Base-by-base conservation (phyloP, 148 eudicot genomes). In the Pharnaceum exiguum region DNA sequence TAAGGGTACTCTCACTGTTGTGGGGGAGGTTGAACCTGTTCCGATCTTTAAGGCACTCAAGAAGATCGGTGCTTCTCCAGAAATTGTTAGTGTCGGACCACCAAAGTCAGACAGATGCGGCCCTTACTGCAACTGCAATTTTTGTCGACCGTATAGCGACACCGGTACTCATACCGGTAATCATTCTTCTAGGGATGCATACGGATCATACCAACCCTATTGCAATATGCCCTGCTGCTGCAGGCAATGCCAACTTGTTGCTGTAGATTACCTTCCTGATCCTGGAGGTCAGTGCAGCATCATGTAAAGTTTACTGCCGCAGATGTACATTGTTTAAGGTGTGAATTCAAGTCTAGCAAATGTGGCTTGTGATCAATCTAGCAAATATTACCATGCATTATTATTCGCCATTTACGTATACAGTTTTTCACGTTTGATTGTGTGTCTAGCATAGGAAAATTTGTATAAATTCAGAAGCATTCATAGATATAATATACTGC, bases 11-110 rank as follows among this genome's bases (percentile, higher is more conserved):
- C 59, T 75, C 16, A 75, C 72, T n/a, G 75, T 75, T 19, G 55
- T 60, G 5, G 79, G 79, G 26, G 74, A 66, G 51, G 72, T 66
- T 18, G 79, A 60, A 57, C 79, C 79, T 23, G 61, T 66, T 13
- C 72, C 75, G 12, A 56, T 75, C 17, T 70, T 47, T 52, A 75
- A 53, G 42, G 71, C 71, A 10, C 68, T 70, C n/a, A 66, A 65
- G 66, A 75, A 75, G 65, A 75, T 75, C 7, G 59, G 62, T 16
- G 54, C 60, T 46, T 65, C 40, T 16, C 67, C 75, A 1, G 72
- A 66, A 39, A 70, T 70, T 6, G 15, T 66, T 32, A 66, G 36
- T 18, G 71, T 70, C 7, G 71, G 71, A 4, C 71, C 74, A 9
- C 62, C 71, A 17, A 66, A 27, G 38, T 57, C 73, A 4, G 59